Evolutionary conservation across 257 asterid species (phyloP).

Genomic region (Plantago major): DNA sequence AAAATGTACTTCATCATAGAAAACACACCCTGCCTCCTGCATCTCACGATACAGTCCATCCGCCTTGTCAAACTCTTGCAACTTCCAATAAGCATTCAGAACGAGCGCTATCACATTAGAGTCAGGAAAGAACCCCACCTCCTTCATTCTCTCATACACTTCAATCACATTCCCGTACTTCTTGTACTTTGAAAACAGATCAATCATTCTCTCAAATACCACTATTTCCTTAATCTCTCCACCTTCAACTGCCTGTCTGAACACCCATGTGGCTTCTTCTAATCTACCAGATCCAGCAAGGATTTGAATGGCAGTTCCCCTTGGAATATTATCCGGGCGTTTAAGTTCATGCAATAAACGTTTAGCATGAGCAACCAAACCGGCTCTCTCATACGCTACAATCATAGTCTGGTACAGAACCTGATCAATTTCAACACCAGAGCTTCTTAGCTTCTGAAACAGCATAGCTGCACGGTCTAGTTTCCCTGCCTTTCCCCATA

Average conservation of each 20-base stretch:
- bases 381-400: conserved; percentile 86
- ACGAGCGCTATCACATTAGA: conserved; percentile 60
- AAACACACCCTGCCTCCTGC: conserved; percentile 74
- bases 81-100: conserved; percentile 76
- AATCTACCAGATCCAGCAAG: conserved; percentile 87
- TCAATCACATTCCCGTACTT: conserved; percentile 71
- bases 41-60: conserved; percentile 52
- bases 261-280: conserved; percentile 95
- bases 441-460: conserved; percentile 78
- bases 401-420: conserved; percentile 95
- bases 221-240: conserved; percentile 74
- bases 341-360: conserved; percentile 74
- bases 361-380: conserved; percentile 80
- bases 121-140: conserved; percentile 61
- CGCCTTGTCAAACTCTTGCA: conserved; percentile 69
- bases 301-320: conserved; percentile 67
- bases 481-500: conserved; percentile 88
- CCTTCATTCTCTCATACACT: conserved; percentile 76
- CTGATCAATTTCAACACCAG: conserved; percentile 79
- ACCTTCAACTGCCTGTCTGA: conserved; percentile 70
- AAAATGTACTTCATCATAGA: conserved; percentile 75
- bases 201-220: conserved; percentile 64
- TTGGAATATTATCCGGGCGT: conserved; percentile 83
- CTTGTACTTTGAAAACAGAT: conserved; percentile 57
- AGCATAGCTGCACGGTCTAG: conserved; percentile 79